Conservation (phyloP, 1,284 basidiomycete species). For the Ganoderma lingzhi region DNA sequence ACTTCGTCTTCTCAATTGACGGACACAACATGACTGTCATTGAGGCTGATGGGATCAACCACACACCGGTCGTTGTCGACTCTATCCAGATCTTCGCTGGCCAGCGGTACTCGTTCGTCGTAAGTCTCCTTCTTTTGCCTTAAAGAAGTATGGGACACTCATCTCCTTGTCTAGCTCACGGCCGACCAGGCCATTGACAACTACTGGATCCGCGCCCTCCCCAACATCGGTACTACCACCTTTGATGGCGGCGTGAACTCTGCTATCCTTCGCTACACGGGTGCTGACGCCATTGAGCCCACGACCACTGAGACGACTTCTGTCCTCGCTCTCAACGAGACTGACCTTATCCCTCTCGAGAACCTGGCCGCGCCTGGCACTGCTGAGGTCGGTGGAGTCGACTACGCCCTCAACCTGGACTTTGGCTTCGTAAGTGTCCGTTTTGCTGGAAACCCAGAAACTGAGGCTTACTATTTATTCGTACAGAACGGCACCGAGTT, state of each 20-base stretch:
- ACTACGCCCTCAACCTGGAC: constrained; percentile 10
- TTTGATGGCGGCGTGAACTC: constrained; percentile 47
- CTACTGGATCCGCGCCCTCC: constrained; percentile 42
- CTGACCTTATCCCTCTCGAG: constrained; percentile 33
- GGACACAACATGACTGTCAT: constrained; percentile 45
- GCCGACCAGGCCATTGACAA: constrained; percentile 45
- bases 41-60: constrained; percentile 41
- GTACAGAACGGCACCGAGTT: constrained; percentile 29
- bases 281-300: constrained; percentile 53
- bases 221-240: constrained; percentile 39
- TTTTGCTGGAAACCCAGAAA: no score
- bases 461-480: background rate
- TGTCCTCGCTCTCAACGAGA: constrained; percentile 36
- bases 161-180: constrained; percentile 19
- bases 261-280: constrained; percentile 32
- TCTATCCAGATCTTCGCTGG: constrained; percentile 12
- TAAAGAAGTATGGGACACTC: constrained; percentile 28
- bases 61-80: constrained; percentile 41
- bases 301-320: constrained; percentile 42
- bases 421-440: constrained; percentile 29
- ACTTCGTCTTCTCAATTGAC: constrained; percentile 43
- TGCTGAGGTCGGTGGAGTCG: constrained; percentile 14
- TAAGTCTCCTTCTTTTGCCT: constrained; percentile 11
- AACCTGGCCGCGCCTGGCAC: constrained; percentile 15
- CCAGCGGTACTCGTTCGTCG: constrained; percentile 44